Evolutionary conservation across 2,329 filamentous ascomycete genomes (phyloP), one percentile per base, ranked within the genome.

Genomic region (Huntiella decipiens): DNA sequence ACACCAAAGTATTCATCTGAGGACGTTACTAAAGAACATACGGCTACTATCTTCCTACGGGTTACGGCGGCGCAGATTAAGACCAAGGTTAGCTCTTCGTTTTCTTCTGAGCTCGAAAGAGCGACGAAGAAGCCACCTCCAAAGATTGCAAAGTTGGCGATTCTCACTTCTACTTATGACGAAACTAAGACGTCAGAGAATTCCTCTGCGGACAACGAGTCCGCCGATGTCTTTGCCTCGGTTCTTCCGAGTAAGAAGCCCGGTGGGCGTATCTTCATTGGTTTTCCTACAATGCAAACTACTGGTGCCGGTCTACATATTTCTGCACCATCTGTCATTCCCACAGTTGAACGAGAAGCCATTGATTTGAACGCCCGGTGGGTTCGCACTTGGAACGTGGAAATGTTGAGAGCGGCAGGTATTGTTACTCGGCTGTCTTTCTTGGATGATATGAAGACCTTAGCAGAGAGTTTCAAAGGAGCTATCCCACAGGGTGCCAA

Each of bases 81-180:
- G 54, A 93, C 87, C 0, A 82, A 73, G 40, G 77, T 95, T 1
- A 67, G 73, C 15, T 64, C 72, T 28, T 74, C 69, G 35, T 85
- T 96, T 54, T 77, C 85, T 2, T 71, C 78, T 1, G 92, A 98
- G 58, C 72, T 98, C 8, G 86, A 96, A 63, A 76, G 92, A 51
- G 91, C 92, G 12, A 98, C 92, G 1, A 95, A 96, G 63, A 98
- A 98, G 57, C 84, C 87, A 2, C 91, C 92, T 0, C 91, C 91
- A 1, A 94, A 85, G 58, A 73, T 72, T 8, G 92, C 91, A 0
- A 83, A 77, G 44, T 73, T 98, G 19, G 81, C 88, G 5, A 82
- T 96, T 32, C 63, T 98, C 42, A 95, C 87, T 1, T 86, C 88
- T 13, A 92, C 88, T 0, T 93, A 88, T 57, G 84, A 93, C 54